Evolutionary conservation across 1,284 basidiomycete species (phyloP).

Genomic region (Papiliotrema laurentii): DNA sequence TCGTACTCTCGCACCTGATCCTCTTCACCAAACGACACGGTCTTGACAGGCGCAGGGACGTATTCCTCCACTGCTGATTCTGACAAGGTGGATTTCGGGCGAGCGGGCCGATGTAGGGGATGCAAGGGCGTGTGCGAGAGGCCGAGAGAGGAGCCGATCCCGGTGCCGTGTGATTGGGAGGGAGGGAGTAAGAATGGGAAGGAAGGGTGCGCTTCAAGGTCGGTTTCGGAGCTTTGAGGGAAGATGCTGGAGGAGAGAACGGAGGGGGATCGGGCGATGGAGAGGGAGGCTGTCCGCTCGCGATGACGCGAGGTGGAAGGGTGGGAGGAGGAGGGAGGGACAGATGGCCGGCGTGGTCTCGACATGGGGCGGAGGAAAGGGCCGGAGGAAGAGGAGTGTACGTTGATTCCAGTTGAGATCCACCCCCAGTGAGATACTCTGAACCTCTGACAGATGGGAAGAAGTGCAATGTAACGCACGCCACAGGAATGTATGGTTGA

Average conservation of each 20-base stretch:
- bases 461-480: too few relatives aligned
- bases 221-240: constrained; percentile 2
- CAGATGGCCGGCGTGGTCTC: not conserved
- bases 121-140: not conserved
- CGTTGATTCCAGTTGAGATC: too few relatives aligned
- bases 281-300: constrained; percentile 15
- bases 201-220: constrained; percentile 1
- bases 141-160: not conserved
- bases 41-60: not conserved
- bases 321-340: not conserved
- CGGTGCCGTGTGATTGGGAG: too few relatives aligned
- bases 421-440: too few relatives aligned
- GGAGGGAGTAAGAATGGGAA: not conserved
- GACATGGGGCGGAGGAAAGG: not conserved
- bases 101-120: not conserved
- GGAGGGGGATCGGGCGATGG: constrained; percentile 22
- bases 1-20: constrained; percentile 1
- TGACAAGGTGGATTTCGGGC: not conserved
- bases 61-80: not conserved
- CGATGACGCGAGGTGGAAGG: not conserved
- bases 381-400: too few relatives aligned
- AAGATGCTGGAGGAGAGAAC: constrained; percentile 13
- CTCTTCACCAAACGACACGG: not conserved
- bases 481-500: too few relatives aligned
- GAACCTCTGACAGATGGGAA: too few relatives aligned